Evolutionary conservation across 768 basidiomycete genomes (phyloP).

Genomic region (Pholiota conissans): DNA sequence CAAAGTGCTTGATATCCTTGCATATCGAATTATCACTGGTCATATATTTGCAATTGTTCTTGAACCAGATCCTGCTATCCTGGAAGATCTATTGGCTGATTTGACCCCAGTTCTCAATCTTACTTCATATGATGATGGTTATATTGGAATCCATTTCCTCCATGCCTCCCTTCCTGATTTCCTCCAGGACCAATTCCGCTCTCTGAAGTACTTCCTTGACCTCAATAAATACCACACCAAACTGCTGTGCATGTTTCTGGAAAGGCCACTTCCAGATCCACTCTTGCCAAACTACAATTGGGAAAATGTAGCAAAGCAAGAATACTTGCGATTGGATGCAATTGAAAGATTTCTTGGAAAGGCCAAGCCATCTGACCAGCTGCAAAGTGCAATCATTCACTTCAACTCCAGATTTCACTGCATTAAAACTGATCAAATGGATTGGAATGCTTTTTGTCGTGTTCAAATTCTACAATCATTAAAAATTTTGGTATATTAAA

Average conservation of each 20-base stretch:
- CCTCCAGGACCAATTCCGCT: not conserved
- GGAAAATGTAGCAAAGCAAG: not conserved
- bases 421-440: not conserved
- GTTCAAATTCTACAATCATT: not conserved
- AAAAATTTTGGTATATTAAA: not conserved
- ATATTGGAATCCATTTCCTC: not conserved
- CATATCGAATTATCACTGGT: not conserved
- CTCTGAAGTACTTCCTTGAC: not conserved
- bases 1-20: not conserved
- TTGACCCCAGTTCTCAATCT: not conserved
- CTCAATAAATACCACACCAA: not conserved
- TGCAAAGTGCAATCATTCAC: not conserved
- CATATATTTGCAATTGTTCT: too few species aligned
- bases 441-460: not conserved
- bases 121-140: not conserved
- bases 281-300: not conserved
- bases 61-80: not conserved
- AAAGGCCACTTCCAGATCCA: not conserved
- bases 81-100: not conserved
- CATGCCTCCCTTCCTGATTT: conserved; percentile 10
- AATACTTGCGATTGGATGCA: not conserved
- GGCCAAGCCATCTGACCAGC: not conserved
- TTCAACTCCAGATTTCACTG: not conserved
- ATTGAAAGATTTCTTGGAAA: not conserved
- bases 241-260: not conserved